phyloP scores from a whole-genome alignment of 169 alveolate species.

The Ophryocystis elektroscirrha region DNA sequence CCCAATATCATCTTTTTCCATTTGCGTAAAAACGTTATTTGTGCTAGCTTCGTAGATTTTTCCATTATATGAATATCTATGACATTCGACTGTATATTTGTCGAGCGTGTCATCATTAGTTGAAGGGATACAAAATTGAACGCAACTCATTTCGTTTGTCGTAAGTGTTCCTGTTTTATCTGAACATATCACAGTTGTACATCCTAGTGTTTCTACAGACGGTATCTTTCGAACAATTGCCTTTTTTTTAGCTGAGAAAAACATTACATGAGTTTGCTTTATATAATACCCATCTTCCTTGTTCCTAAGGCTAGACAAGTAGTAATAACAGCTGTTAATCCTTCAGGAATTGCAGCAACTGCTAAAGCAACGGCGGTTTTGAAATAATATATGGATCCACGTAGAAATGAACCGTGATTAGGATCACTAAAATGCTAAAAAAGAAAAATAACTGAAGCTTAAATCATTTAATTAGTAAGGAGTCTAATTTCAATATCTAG shows the following conservation, averaged over 20 bases:
- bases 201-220: constrained; percentile 91
- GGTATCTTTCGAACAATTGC: constrained; percentile 85
- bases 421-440: constrained; percentile 74
- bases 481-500: not conserved
- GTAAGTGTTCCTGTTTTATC: constrained; percentile 99
- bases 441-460: not conserved
- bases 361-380: constrained; percentile 95
- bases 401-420: constrained; percentile 70
- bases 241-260: constrained; percentile 48
- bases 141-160: constrained; percentile 71
- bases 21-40: constrained; percentile 17
- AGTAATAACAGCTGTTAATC: constrained; percentile 96
- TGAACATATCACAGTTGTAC: constrained; percentile 90
- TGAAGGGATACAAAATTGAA: constrained; percentile 20
- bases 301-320: constrained; percentile 93
- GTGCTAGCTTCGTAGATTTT: constrained; percentile 10
- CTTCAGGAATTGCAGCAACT: constrained; percentile 99
- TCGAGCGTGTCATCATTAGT: not conserved
- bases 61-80: constrained; percentile 35
- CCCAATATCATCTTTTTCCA: constrained; percentile 8
- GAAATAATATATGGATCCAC: constrained; percentile 84
- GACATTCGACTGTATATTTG: constrained; percentile 34
- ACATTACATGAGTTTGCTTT: not conserved
- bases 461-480: not conserved
- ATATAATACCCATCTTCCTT: constrained; percentile 56